phyloP scores from a whole-genome alignment of 2,329 filamentous ascomycete species.

The Aspergillus versicolor region DNA sequence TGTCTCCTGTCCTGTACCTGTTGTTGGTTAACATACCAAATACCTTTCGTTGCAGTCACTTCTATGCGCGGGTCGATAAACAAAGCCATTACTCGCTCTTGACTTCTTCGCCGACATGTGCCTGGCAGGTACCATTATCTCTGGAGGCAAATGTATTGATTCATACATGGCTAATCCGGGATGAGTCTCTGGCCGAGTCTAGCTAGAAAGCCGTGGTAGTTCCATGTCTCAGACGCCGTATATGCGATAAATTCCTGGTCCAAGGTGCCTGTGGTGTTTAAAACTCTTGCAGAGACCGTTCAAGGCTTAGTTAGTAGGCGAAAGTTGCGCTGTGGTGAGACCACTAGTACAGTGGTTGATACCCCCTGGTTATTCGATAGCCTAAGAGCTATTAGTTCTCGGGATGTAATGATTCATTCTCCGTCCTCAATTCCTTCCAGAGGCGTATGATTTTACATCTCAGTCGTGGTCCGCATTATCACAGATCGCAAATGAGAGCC shows the following conservation, averaged over 20 bases:
- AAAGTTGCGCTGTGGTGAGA: too few relatives aligned
- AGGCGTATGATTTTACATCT: too few relatives aligned
- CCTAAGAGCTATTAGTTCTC: too few relatives aligned
- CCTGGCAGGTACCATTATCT: conserved; percentile 68
- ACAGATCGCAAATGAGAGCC: too few relatives aligned
- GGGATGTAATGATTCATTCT: too few relatives aligned
- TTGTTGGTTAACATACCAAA: neutral
- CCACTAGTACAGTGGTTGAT: too few relatives aligned
- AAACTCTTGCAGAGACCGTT: too few relatives aligned
- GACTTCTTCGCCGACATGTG: conserved; percentile 68
- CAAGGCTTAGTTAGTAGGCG: too few relatives aligned
- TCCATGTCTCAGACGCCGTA: conserved; percentile 24
- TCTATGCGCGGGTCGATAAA: conserved; percentile 44
- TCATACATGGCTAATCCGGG: conserved; percentile 63
- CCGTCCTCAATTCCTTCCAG: too few relatives aligned
- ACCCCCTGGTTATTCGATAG: too few relatives aligned
- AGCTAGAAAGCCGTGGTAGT: conserved; percentile 62
- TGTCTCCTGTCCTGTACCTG: neutral
- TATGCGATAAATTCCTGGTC: neutral
- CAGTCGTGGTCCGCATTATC: too few relatives aligned
- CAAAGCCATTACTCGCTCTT: conserved; percentile 48
- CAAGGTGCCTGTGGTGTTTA: too few relatives aligned
- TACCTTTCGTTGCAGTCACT: conserved; percentile 57
- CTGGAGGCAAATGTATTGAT: conserved; percentile 64
- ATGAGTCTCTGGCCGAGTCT: conserved; percentile 67